Base-by-base conservation (phyloP, 2,329 filamentous ascomycete species). In the Coniella lustricola region DNA sequence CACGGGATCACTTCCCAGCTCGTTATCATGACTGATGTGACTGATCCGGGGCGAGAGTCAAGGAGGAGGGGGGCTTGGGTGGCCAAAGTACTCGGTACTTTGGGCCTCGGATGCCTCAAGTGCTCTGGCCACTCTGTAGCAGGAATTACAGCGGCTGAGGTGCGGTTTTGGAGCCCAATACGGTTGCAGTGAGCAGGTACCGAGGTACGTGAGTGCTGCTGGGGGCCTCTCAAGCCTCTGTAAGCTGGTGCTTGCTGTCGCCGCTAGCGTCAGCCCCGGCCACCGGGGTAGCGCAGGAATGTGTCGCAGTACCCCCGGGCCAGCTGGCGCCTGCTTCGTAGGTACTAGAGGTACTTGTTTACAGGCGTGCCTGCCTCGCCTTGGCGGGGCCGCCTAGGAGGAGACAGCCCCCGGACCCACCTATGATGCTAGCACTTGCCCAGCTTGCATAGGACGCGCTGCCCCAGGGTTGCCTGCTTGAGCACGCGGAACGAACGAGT, bases 1-100 rank as follows among this genome's bases (percentile, higher is more conserved):
- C 40, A 42, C 40, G 40, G 40, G 40, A 42, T 17, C 40, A 42
- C 29, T 25, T 33, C 13, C 38, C 37, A 31, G 20, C 18, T 41
- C 40, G 16, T 42, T 42, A 42, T 42, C 40, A 42, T 29, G 40
- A 42, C 40, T 42, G 25, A 41, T 25, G 21, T 31, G 38, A 41
- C 22, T 21, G 38, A 41, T 31, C 38, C n/a, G 36, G 36, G 20
- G 18, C 36, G 5, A 21, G 36, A 4, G 38, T 12, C 20, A n/a
- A 14, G 25, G 8, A 25, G 17, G 18, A 25, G 17, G 25, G 32
- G 32, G 40, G 17, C 14, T 12, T 17, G 40, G 13, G 14, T 12
- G 16, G 10, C 17, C 16, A 14, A 42, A 17, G 29, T 42, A 42
- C 25, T 29, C 2, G 40, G 40, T 42, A 42, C 40, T 32, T 41